Evolutionary conservation across 352 stramenopile species (phyloP).

Genomic region (Peronospora belbahrii): DNA sequence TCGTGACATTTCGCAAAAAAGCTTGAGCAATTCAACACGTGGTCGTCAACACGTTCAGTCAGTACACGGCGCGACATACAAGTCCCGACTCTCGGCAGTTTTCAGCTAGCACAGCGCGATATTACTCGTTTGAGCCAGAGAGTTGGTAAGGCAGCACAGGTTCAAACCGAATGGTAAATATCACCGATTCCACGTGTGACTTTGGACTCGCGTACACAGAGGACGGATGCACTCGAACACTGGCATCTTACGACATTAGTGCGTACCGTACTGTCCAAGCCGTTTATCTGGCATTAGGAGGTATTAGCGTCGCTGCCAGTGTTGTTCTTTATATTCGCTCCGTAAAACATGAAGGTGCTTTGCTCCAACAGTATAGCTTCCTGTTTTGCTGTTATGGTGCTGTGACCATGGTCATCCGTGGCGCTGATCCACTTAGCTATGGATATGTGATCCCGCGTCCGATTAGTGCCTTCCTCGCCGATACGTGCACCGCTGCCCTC

Average conservation of each 20-base stretch:
- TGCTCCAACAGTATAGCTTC: constrained; percentile 40
- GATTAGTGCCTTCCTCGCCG: constrained; percentile 31
- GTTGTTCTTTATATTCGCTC: constrained; percentile 32
- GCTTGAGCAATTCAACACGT: constrained; percentile 6
- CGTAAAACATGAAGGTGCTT: constrained; percentile 27
- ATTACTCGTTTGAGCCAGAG: constrained; percentile 20
- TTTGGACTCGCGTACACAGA: constrained; percentile 25
- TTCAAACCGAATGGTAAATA: constrained; percentile 22
- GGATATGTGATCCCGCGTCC: constrained; percentile 32
- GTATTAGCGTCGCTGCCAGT: constrained; percentile 21
- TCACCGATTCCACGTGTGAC: constrained; percentile 30
- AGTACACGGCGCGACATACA: constrained; percentile 4
- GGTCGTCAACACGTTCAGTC: constrained; percentile 5
- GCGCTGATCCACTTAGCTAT: constrained; percentile 36
- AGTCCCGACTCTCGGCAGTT: constrained; percentile 5
- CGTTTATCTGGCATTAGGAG: constrained; percentile 25
- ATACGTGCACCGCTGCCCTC: constrained; percentile 40
- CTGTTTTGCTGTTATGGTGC: constrained; percentile 38
- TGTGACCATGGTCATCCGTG: constrained; percentile 35
- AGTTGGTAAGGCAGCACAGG: constrained; percentile 6
- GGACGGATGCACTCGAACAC: constrained; percentile 24
- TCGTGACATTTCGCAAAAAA: constrained; percentile 20
- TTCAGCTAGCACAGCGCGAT: constrained; percentile 4
- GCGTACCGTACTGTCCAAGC: constrained; percentile 28
- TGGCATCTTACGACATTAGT: constrained; percentile 23